These are phyloP conservation scores for Parathielavia appendiculata DNA, from an alignment of 495 filamentous ascomycete species.

Conservation along the genomic window DNA sequence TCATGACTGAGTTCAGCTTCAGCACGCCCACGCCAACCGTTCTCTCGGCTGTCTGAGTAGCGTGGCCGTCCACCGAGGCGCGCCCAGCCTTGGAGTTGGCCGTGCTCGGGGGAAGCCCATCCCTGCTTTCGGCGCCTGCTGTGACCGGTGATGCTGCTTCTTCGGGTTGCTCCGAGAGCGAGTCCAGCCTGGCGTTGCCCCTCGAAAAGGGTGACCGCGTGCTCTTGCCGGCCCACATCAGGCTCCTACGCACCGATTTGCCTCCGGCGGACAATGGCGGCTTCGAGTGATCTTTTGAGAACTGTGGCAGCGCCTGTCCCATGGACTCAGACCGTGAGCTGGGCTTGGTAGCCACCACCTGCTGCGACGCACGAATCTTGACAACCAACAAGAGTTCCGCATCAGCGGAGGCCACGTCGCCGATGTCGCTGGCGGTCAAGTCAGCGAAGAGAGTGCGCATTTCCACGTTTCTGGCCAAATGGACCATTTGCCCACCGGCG, in stretches of 20 bases:
- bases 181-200: slow-evolving; percentile 44
- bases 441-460: slow-evolving; percentile 86
- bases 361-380: slow-evolving; percentile 63
- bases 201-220: slow-evolving; percentile 46
- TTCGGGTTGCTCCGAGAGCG: slow-evolving; percentile 45
- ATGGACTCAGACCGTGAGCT: slow-evolving; percentile 42
- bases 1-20: slow-evolving; percentile 72
- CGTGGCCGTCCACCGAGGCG: slow-evolving; percentile 43
- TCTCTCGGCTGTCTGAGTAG: slow-evolving; percentile 44
- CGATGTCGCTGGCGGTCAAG: slow-evolving; percentile 73
- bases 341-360: slow-evolving; percentile 44
- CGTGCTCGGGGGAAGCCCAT: slow-evolving; percentile 50
- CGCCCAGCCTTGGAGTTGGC: slow-evolving; percentile 47
- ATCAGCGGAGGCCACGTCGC: slow-evolving; percentile 61
- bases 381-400: slow-evolving; percentile 78
- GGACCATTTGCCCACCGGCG: slow-evolving; percentile 59
- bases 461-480: slow-evolving; percentile 53
- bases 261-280: slow-evolving; percentile 40
- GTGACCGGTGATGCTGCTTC: slow-evolving; percentile 31
- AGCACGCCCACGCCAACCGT: slow-evolving; percentile 77
- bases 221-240: slow-evolving; percentile 70
- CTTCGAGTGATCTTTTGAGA: slow-evolving; percentile 37
- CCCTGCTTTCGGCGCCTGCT: slow-evolving; percentile 35
- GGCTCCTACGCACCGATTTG: slow-evolving; percentile 66
- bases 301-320: slow-evolving; percentile 32